Base-by-base conservation (phyloP, 2,329 filamentous ascomycete species). In the Lachnellula suecica region DNA sequence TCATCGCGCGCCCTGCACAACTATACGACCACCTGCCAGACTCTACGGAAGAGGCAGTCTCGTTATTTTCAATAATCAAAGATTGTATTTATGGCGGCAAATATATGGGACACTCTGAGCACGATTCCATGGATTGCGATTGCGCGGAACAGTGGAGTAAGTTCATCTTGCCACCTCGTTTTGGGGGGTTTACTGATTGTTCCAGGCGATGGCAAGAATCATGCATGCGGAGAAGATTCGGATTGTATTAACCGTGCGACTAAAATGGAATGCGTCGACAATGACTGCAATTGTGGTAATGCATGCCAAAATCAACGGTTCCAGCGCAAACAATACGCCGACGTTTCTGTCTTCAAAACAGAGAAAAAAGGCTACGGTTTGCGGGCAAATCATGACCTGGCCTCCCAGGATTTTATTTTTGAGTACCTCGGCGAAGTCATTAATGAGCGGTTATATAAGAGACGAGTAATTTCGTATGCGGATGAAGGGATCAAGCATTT, bases 381-480 rank as follows among this genome's bases (percentile, higher is more conserved):
- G 53, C 89, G 94, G 52, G 83, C 92, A 51, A 87, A 97, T 71
- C 74, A 77, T 40, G 79, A 91, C 59, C 76, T 99, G 57, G 81
- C 87, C 58, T 78, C 89, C 20, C 85, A 96, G 68, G 91, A 97
- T 67, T 96, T 99, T 68, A 91, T 99, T 63, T 97, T 91, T 69
- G 94, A 99, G 73, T 99, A 99, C 71, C 93, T 99, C 63, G 94
- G 94, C 63, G 94, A 99, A 72, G 94, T 97, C 63, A 97, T 99
- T 69, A 93, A 95, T 64, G 93, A 99, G 72, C 81, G 83, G 25
- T 88, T 88, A 10, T 97, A 97, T 68, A 88, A 91, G 51, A 84
- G 85, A 53, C 90, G 94, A 56, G 97, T 95, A 85, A 76, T 91
- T 35, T 88, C 95, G 66, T 99, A 99, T 71, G 91, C 97, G 67